These are phyloP conservation scores for Zygotorulaspora mrakii DNA, from an alignment of 1,139 yeast genomes.

Conservation along the genomic window DNA sequence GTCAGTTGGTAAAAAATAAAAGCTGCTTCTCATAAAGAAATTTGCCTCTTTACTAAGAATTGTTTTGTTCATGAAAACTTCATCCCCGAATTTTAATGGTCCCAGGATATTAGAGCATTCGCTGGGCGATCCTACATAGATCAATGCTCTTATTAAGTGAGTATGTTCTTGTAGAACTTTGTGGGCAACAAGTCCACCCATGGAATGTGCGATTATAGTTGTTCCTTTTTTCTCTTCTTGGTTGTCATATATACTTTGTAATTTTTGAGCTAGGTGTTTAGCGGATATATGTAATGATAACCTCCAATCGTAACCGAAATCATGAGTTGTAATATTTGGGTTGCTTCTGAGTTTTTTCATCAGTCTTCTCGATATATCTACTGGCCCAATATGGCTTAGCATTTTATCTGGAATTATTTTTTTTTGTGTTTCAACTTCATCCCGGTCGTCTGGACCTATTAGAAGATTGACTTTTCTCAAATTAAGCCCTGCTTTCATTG, in stretches of 20 bases:
- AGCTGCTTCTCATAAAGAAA: slow-evolving; percentile 85
- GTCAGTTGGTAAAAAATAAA: slow-evolving; percentile 66
- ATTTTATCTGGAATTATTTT: slow-evolving; percentile 70
- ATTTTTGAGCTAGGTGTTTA: slow-evolving; percentile 46
- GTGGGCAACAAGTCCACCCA: slow-evolving; percentile 89
- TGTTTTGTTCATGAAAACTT: slow-evolving; percentile 68
- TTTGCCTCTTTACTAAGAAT: slow-evolving; percentile 76
- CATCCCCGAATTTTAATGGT: slow-evolving; percentile 78
- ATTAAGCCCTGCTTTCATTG: slow-evolving; percentile 79
- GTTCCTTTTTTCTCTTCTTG: slow-evolving; percentile 46
- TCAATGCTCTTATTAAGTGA: slow-evolving; percentile 60
- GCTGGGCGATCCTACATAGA: slow-evolving; percentile 80
- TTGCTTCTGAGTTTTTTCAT: slow-evolving; percentile 52
- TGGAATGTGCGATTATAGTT: slow-evolving; percentile 78
- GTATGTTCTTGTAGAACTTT: slow-evolving; percentile 71
- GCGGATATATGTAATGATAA: slow-evolving; percentile 59
- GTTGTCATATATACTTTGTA: slow-evolving; percentile 45
- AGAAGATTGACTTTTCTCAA: slow-evolving; percentile 63
- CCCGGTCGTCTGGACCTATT: slow-evolving; percentile 69
- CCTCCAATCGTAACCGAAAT: slow-evolving; percentile 92
- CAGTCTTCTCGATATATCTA: slow-evolving; percentile 67
- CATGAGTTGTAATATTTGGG: slow-evolving; percentile 61
- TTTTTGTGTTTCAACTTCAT: slow-evolving; percentile 49
- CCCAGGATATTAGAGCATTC: slow-evolving; percentile 86
- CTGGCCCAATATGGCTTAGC: slow-evolving; percentile 79